These are phyloP conservation scores for Crepidotus sp. DNA, from an alignment of 1,284 basidiomycete genomes.

Conservation along the genomic window DNA sequence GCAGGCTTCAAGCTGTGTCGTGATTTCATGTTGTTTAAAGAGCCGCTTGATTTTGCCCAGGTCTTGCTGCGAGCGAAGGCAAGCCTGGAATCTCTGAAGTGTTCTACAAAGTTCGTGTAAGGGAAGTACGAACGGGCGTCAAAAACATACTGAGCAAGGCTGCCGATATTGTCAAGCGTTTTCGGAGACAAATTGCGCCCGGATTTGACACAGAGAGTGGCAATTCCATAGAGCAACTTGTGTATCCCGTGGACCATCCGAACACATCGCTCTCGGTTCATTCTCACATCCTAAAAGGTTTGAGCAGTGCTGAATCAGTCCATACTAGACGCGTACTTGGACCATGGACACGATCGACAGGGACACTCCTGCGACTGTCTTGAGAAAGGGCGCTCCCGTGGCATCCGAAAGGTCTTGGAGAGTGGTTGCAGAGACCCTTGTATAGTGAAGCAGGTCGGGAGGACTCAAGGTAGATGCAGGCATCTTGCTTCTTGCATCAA, in stretches of 20 bases:
- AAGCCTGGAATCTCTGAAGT: not conserved
- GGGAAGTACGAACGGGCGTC: not conserved
- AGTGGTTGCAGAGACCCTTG: constrained; percentile 1
- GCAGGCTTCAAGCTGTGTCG: not conserved
- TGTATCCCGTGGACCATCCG: not conserved
- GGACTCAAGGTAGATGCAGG: not conserved
- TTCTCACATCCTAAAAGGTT: not conserved
- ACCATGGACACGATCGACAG: not conserved
- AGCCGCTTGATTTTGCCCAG: constrained; percentile 1
- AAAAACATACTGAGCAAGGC: not conserved
- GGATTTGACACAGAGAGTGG: not conserved
- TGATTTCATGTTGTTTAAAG: constrained; percentile 2
- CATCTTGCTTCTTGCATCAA: too few species aligned
- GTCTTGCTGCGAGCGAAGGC: not conserved
- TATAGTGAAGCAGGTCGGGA: not conserved
- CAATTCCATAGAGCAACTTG: not conserved
- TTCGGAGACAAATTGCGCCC: not conserved
- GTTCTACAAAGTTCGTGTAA: not conserved
- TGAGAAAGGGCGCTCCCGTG: not conserved
- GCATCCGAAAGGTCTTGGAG: not conserved
- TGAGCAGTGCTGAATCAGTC: not conserved
- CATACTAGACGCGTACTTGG: not conserved
- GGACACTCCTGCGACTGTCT: not conserved
- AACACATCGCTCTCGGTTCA: not conserved
- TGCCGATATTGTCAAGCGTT: not conserved